Conservation (phyloP, 2,329 filamentous ascomycete species). For the Juglanconis oblonga region DNA sequence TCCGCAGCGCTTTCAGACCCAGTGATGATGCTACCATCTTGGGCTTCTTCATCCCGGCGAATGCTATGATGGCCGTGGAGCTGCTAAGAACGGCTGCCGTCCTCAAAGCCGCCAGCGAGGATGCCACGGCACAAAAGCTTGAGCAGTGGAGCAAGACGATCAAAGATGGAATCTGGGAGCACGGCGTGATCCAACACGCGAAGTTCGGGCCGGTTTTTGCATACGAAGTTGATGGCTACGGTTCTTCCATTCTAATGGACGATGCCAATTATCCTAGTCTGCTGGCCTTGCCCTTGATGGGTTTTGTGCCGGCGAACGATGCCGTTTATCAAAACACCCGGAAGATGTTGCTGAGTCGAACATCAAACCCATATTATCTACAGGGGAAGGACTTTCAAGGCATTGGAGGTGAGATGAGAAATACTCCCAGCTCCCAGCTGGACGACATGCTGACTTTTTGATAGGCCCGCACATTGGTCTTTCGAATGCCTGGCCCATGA, state of each 20-base stretch:
- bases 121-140: conserved; percentile 50
- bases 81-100: conserved; percentile 70
- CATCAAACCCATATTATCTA: conserved; percentile 86
- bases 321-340: conserved; percentile 83
- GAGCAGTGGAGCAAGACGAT: conserved; percentile 62
- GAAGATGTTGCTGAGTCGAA: conserved; percentile 67
- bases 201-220: conserved; percentile 79
- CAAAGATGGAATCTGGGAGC: conserved; percentile 74
- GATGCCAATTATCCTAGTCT: conserved; percentile 85
- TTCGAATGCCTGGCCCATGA: conserved; percentile 97
- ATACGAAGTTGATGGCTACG: conserved; percentile 85
- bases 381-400: conserved; percentile 74
- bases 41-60: conserved; percentile 91
- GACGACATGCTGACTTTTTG: conserved; percentile 9
- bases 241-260: conserved; percentile 80
- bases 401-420: conserved; percentile 68
- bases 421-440: not conserved
- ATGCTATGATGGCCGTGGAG: conserved; percentile 94
- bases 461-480: conserved; percentile 70
- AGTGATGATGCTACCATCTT: conserved; percentile 94
- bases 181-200: conserved; percentile 75
- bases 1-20: conserved; percentile 89
- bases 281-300: conserved; percentile 73
- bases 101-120: conserved; percentile 59
- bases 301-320: conserved; percentile 66